Evolutionary conservation across 139 green algal genomes (phyloP).

Genomic region (Ettlia oleoabundans): DNA sequence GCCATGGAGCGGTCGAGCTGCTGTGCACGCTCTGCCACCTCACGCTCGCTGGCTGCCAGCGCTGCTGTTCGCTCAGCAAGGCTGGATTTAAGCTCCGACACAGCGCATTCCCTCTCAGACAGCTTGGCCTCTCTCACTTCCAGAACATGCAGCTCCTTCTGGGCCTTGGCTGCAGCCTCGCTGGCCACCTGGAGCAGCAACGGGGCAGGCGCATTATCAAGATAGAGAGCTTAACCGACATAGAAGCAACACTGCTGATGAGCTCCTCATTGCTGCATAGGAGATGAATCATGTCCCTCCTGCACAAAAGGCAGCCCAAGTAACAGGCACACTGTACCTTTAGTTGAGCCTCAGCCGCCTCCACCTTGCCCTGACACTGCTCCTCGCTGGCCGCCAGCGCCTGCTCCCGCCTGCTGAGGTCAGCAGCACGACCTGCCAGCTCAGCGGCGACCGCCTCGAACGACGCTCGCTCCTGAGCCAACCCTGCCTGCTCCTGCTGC

Average conservation of each 20-base stretch:
- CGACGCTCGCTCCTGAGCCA: slow-evolving; percentile 23
- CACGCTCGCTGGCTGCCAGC: slow-evolving; percentile 16
- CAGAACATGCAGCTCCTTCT: slow-evolving; percentile 29
- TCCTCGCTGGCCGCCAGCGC: slow-evolving; percentile 18
- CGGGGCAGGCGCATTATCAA: neutral
- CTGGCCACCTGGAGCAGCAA: neutral
- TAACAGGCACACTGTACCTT: neutral
- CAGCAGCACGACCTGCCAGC: neutral
- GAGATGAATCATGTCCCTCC: too few species aligned
- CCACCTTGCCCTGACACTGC: slow-evolving; percentile 18
- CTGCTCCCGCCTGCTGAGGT: slow-evolving; percentile 29
- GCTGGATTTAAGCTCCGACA: slow-evolving; percentile 31
- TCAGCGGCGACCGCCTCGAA: slow-evolving; percentile 32
- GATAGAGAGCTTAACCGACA: too few species aligned
- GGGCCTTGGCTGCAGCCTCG: slow-evolving; percentile 5
- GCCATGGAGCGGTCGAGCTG: neutral
- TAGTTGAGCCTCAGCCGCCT: neutral
- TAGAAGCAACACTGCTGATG: too few species aligned
- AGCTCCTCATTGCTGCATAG: too few species aligned
- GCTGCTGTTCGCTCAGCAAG: neutral
- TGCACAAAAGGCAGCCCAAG: too few species aligned
- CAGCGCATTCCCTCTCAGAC: slow-evolving; percentile 22
- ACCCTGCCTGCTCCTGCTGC: neutral
- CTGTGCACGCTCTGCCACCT: slow-evolving; percentile 23
- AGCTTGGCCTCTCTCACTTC: slow-evolving; percentile 35